A percentile compares a stretch with the other conserved stretches of the same genome.
These are phyloP conservation scores for Mortierella sp. DNA, from an alignment of 371 early-diverging fungal genomes.

Conservation along the genomic window DNA sequence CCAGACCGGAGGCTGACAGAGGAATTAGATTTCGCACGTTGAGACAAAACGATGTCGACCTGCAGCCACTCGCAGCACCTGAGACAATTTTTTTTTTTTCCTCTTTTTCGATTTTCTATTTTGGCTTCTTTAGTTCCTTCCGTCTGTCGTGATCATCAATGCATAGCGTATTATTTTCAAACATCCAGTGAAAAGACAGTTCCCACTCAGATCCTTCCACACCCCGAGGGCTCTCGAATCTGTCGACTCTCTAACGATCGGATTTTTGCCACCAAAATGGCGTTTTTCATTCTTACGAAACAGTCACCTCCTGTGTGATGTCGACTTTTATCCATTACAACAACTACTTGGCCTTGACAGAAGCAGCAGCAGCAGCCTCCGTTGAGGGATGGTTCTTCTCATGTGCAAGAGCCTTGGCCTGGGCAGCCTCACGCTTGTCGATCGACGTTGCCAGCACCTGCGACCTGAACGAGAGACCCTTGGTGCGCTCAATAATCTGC, in stretches of 20 bases:
- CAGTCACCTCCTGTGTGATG: not conserved
- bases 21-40: not conserved
- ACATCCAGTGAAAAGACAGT: too few relatives aligned
- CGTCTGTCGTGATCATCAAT: too few relatives aligned
- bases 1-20: not conserved
- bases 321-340: too few relatives aligned
- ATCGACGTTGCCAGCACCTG: constrained; percentile 89
- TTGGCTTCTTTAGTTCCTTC: too few relatives aligned
- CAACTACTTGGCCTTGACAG: not conserved
- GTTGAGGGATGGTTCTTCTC: constrained; percentile 51
- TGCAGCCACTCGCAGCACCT: not conserved
- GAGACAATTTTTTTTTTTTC: not conserved
- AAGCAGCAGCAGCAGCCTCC: constrained; percentile 4
- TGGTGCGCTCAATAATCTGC: constrained; percentile 94
- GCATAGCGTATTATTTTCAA: too few relatives aligned
- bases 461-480: constrained; percentile 91
- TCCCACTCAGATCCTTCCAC: too few relatives aligned
- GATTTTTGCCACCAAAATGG: not conserved
- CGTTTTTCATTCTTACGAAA: not conserved
- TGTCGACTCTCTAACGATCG: not conserved
- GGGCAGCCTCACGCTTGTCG: constrained; percentile 83
- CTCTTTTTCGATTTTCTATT: not conserved
- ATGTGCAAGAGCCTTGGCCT: constrained; percentile 47
- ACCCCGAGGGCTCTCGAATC: constrained; percentile 1
- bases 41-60: not conserved